Conservation (phyloP, 768 basidiomycete genomes). For the Pisolithus albus region DNA sequence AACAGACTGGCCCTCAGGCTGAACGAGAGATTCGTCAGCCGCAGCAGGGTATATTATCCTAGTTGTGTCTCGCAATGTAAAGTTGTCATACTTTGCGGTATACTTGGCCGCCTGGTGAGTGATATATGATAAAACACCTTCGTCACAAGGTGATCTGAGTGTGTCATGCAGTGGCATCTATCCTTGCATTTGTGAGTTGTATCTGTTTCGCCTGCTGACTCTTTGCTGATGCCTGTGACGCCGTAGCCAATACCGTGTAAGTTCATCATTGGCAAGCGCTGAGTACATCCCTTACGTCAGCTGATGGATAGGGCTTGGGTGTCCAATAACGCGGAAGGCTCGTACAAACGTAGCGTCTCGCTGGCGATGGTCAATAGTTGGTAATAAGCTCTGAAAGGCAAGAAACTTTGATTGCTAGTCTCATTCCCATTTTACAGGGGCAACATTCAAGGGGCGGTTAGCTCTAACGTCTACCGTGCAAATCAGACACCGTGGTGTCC, state of each 20-base stretch:
- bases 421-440: constrained; percentile 34
- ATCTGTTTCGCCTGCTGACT: background rate
- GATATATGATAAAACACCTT: background rate
- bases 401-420: background rate
- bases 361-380: constrained; percentile 64
- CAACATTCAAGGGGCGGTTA: constrained; percentile 71
- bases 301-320: constrained; percentile 40
- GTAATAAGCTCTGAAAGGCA: constrained; percentile 32
- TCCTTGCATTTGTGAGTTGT: constrained; percentile 56
- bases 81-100: constrained; percentile 65
- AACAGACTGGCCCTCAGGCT: constrained; percentile 3
- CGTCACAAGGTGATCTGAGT: background rate
- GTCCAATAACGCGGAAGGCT: constrained; percentile 68
- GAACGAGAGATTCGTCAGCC: constrained; percentile 67
- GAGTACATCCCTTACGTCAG: constrained; percentile 2
- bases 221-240: background rate
- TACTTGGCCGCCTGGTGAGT: constrained; percentile 63
- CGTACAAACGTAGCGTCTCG: constrained; percentile 68
- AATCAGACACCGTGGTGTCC: constrained; percentile 63
- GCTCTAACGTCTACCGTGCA: constrained; percentile 70
- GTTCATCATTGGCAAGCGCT: constrained; percentile 6
- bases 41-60: constrained; percentile 58
- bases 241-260: constrained; percentile 55
- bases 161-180: constrained; percentile 54
- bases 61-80: constrained; percentile 52